These are phyloP conservation scores for Hortiboletus flavorubellus DNA, from an alignment of 768 basidiomycete species.

Conservation along the genomic window DNA sequence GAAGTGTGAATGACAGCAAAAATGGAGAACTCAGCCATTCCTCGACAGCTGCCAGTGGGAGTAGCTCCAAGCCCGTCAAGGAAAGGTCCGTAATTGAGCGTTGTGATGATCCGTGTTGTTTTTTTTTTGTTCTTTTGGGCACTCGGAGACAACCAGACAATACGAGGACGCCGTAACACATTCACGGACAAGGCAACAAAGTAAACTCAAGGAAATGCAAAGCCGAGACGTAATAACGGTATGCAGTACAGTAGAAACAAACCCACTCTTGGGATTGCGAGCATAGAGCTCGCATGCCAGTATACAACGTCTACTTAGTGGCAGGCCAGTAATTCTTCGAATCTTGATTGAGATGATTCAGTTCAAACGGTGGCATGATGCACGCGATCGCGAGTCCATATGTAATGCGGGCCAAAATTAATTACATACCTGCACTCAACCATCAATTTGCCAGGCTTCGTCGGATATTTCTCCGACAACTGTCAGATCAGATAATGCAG, in stretches of 20 bases:
- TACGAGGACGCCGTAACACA: neutral
- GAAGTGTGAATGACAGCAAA: conserved; percentile 13
- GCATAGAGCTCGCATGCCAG: neutral
- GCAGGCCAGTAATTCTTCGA: neutral
- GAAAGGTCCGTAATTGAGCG: conserved; percentile 4
- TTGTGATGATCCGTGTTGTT: neutral
- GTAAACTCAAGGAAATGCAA: neutral
- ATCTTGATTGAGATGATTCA: neutral
- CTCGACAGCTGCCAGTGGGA: conserved; percentile 10
- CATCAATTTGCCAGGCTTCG: too few relatives aligned
- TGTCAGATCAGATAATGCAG: too few relatives aligned
- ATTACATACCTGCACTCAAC: too few relatives aligned
- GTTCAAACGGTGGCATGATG: too few relatives aligned
- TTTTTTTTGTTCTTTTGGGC: conserved; percentile 16
- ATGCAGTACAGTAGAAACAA: conserved; percentile 1
- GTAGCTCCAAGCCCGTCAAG: conserved; percentile 7
- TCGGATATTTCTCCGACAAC: too few relatives aligned
- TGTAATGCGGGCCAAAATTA: too few relatives aligned
- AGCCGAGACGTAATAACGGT: neutral
- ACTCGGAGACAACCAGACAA: conserved; percentile 2
- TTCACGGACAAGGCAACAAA: neutral
- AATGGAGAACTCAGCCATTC: conserved; percentile 21
- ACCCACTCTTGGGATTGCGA: neutral
- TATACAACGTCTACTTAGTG: neutral
- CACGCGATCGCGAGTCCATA: too few relatives aligned